Conservation (phyloP, 1,284 basidiomycete species). For the Tranzscheliella williamsii region DNA sequence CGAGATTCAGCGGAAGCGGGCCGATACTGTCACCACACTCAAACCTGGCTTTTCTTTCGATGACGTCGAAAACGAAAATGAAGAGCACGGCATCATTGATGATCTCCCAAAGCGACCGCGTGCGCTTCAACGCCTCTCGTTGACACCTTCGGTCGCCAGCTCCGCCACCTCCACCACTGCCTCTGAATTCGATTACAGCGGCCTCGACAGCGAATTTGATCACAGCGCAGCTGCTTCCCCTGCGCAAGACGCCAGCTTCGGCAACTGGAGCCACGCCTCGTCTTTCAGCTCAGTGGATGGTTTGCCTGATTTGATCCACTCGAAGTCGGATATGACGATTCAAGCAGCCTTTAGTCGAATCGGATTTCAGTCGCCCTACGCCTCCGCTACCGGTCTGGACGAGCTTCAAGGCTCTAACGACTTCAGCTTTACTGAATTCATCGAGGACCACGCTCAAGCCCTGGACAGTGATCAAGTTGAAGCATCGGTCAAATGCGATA, state of each 20-base stretch:
- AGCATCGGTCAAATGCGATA: no score
- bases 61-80: constrained; percentile 8
- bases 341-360: constrained; percentile 28
- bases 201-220: constrained; percentile 30
- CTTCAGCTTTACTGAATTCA: constrained; percentile 51
- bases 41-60: constrained; percentile 38
- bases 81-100: constrained; percentile 10
- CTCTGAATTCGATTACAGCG: constrained; percentile 39
- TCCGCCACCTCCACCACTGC: constrained; percentile 43
- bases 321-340: constrained; percentile 8
- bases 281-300: background rate
- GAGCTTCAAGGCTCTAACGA: constrained; percentile 7
- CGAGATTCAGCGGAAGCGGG: constrained; percentile 37
- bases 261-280: constrained; percentile 9
- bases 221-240: constrained; percentile 22
- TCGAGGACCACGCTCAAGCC: constrained; percentile 26
- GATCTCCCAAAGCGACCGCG: constrained; percentile 37
- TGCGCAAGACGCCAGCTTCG: constrained; percentile 13
- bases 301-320: constrained; percentile 3
- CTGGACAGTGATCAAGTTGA: background rate
- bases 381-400: constrained; percentile 4
- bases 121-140: constrained; percentile 40
- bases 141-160: constrained; percentile 41
- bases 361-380: constrained; percentile 24
- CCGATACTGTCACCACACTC: constrained; percentile 41